Conservation (phyloP, 2,329 filamentous ascomycete species). For the Boeremia lycopersici region DNA sequence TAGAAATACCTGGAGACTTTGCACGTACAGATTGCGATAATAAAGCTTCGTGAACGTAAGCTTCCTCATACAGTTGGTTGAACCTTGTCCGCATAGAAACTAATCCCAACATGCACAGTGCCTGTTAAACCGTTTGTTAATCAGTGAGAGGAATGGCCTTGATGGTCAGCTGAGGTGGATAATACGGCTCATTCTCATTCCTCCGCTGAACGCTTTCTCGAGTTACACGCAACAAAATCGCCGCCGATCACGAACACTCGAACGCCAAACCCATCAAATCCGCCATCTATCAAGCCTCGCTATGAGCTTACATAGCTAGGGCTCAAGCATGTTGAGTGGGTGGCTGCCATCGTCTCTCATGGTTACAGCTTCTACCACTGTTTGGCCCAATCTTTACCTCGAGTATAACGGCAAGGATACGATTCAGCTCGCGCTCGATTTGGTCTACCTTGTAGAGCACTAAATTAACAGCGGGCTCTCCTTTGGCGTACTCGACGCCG, state of each 20-base stretch:
- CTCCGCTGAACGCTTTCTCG: background rate
- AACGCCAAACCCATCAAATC: slow-evolving; percentile 31
- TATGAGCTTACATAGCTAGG: slow-evolving; percentile 41
- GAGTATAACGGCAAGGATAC: slow-evolving; percentile 23
- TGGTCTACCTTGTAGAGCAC: slow-evolving; percentile 40
- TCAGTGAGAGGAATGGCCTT: too few relatives aligned
- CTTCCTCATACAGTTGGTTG: too few relatives aligned
- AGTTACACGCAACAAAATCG: too few relatives aligned
- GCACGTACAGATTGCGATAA: too few relatives aligned
- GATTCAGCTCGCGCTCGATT: slow-evolving; percentile 9
- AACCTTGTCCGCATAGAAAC: too few relatives aligned
- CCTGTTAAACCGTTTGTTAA: too few relatives aligned
- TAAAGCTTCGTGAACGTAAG: too few relatives aligned
- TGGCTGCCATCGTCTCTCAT: slow-evolving; percentile 38
- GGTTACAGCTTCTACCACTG: slow-evolving; percentile 39
- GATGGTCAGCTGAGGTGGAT: too few relatives aligned
- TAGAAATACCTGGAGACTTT: too few relatives aligned
- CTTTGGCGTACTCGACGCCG: slow-evolving; percentile 49
- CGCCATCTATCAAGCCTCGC: slow-evolving; percentile 34
- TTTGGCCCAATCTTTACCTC: slow-evolving; percentile 39
- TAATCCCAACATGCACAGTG: too few relatives aligned
- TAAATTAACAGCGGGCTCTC: slow-evolving; percentile 44
- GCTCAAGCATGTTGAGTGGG: slow-evolving; percentile 37
- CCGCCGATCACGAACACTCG: slow-evolving; percentile 30
- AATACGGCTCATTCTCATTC: background rate